phyloP scores from a whole-genome alignment of 176 grass and related monocot genomes.

The Carex kokanica region DNA sequence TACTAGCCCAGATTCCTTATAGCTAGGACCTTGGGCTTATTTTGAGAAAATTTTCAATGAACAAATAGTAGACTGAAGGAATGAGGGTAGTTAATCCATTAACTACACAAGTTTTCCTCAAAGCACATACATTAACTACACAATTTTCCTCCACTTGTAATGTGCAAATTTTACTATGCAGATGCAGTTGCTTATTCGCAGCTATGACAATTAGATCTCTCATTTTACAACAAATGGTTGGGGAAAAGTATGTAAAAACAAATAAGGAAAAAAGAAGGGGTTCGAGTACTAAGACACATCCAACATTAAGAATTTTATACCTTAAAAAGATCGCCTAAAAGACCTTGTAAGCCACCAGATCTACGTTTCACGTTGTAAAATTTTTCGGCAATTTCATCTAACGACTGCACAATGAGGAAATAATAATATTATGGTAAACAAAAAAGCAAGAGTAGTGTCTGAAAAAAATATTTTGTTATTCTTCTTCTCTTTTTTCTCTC shows the following conservation, averaged over 20 bases:
- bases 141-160: background rate
- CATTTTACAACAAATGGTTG: background rate
- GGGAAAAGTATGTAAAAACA: background rate
- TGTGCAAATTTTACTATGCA: background rate
- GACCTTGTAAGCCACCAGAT: conserved; percentile 67
- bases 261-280: background rate
- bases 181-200: background rate
- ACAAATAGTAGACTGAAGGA: background rate
- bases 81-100: background rate
- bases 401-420: conserved; percentile 42
- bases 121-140: background rate
- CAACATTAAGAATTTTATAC: conserved; percentile 31
- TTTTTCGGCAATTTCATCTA: conserved; percentile 90
- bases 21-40: background rate
- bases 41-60: background rate
- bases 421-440: background rate
- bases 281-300: background rate
- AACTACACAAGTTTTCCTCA: background rate
- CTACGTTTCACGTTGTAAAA: conserved; percentile 72
- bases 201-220: background rate
- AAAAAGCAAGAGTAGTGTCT: background rate
- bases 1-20: background rate
- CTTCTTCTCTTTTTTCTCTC: background rate
- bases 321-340: conserved; percentile 95
- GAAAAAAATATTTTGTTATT: background rate